Percentiles rank a stretch among this genome's conserved stretches.
phyloP scores from a whole-genome alignment of 192 early-diverging fungal genomes.

The Entophlyctis luteolus region DNA sequence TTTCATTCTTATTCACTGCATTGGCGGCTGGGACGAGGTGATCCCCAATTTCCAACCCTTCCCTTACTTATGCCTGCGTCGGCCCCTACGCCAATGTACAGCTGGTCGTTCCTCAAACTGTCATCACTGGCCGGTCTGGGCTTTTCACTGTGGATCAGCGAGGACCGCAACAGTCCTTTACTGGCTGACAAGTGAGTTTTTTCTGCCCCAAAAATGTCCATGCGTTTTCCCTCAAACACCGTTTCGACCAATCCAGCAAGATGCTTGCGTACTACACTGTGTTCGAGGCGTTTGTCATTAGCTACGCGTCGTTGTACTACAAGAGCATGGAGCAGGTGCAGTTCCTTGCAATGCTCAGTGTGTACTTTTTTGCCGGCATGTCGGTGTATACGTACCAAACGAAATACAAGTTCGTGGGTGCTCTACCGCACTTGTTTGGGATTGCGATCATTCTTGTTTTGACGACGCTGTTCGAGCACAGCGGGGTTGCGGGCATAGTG shows the following conservation, averaged over 20 bases:
- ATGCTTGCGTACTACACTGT: slow-evolving; percentile 2
- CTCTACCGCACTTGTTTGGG: slow-evolving; percentile 6
- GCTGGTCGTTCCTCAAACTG: not conserved
- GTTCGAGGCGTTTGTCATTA: not conserved
- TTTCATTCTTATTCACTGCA: not conserved
- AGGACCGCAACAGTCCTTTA: not conserved
- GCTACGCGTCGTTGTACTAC: not conserved
- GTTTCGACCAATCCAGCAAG: not conserved
- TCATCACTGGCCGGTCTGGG: not conserved
- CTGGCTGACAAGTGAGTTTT: not conserved
- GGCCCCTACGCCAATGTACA: not conserved
- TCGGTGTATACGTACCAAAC: slow-evolving; percentile 17
- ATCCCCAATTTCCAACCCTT: not conserved
- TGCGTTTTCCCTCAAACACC: not conserved
- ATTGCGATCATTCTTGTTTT: slow-evolving; percentile 12
- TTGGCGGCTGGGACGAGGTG: not conserved
- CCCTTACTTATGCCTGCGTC: not conserved
- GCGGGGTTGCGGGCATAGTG: not conserved
- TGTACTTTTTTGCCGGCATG: slow-evolving; percentile 15
- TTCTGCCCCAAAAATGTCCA: no score
- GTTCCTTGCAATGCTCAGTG: not conserved
- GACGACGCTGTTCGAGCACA: no score
- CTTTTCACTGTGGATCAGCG: not conserved
- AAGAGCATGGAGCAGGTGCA: not conserved
- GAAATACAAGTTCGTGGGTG: not conserved